A percentile compares a stretch with the other conserved stretches of the same genome.
Conservation (phyloP, 352 stramenopile genomes). For the Lagenidium sp. region DNA sequence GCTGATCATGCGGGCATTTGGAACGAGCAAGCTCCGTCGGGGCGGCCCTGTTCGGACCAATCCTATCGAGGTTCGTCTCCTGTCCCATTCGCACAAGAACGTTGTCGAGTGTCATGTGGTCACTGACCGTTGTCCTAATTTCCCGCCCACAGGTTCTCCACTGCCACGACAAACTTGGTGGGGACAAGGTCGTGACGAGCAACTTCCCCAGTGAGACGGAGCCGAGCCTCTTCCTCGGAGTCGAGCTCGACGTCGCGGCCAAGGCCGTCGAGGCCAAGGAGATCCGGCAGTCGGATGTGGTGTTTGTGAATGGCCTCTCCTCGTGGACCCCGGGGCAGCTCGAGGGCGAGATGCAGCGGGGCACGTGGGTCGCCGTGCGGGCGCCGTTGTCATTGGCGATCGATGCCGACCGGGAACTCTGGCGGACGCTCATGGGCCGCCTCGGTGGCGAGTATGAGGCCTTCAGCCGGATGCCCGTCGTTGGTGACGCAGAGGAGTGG, state of each 20-base stretch:
- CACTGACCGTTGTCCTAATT: neutral
- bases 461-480: constrained; percentile 54
- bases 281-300: constrained; percentile 45
- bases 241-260: constrained; percentile 57
- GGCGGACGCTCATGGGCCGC: constrained; percentile 52
- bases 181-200: constrained; percentile 27
- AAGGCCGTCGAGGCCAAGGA: constrained; percentile 40
- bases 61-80: constrained; percentile 45
- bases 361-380: constrained; percentile 68
- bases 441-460: constrained; percentile 67
- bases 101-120: too few relatives aligned
- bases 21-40: constrained; percentile 39
- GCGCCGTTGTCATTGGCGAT: constrained; percentile 62
- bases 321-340: constrained; percentile 63
- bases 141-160: constrained; percentile 63
- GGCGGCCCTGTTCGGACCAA: constrained; percentile 58
- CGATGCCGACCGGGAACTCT: constrained; percentile 54
- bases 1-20: constrained; percentile 46
- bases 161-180: constrained; percentile 45
- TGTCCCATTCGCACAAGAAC: too few relatives aligned
- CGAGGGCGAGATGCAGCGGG: constrained; percentile 54
- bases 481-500: constrained; percentile 30
- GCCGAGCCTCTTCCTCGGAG: constrained; percentile 49
- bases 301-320: constrained; percentile 73
- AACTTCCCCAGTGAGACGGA: constrained; percentile 34